Evolutionary conservation across 306 rosid genomes (phyloP), one percentile per base, ranked within the genome.

Genomic region (Hylodesmum podocarpum): DNA sequence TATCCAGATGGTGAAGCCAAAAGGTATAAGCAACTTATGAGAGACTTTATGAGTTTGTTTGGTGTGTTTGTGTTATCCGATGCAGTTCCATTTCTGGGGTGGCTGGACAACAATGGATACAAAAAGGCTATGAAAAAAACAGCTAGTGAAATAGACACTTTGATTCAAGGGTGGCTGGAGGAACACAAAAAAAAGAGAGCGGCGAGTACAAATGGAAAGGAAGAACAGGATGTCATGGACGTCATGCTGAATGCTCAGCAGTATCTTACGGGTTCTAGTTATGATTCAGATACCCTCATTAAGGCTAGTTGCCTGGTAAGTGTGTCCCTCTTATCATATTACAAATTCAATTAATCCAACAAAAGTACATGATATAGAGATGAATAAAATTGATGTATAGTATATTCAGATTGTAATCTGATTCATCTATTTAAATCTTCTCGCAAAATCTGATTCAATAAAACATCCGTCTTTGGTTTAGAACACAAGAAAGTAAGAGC

Each of bases 1-100:
- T 25, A 29, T n/a, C 82, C 36, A 16, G 84, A 84, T 58, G 79
- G 55, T 37, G 87, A 86, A 67, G 84, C 75, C 8, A 49, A 66
- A 37, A 70, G 27, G 43, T 77, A 31, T 13, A 46, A 39, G 80
- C 73, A 86, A 72, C 71, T 78, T 63, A 37, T 75, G 68, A 84
- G 88, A 49, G 87, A 81, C 18, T 80, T 78, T 46, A 4, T 66
- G 14, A 33, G 73, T 66, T 46, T 84, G 47, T 82, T 79, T 72
- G 88, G 88, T 25, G 87, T 66, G 21, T 74, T 63, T 39, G 88
- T 77, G 21, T 29, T 84, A 31, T 84, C 92, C 28, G 90, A 88
- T 77, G 73, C 85, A 40, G 51, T 84, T 27, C 88, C 90, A 9
- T 73, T 66, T 58, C 41, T 84, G 36, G 68, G 90, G 41, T 86